Evolutionary conservation across 176 grass and related monocot species (phyloP).

Genomic region (Paspalum notatum): DNA sequence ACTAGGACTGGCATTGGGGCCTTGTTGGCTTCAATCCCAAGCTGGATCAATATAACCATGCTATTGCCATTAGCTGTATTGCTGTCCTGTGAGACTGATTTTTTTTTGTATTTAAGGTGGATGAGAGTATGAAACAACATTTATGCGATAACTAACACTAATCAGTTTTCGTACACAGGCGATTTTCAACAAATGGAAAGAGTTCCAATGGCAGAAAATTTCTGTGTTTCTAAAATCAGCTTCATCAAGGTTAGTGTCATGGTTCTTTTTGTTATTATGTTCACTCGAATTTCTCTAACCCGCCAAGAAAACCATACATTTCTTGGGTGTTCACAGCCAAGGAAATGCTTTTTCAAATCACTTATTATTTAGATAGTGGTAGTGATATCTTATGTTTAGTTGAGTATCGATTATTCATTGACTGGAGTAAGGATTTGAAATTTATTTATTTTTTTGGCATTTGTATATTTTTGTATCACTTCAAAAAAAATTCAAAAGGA

Average conservation of each 20-base stretch:
- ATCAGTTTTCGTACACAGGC: slow-evolving; percentile 33
- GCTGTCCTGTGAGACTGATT: not conserved
- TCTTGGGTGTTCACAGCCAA: too few species aligned
- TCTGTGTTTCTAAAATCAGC: slow-evolving; percentile 54
- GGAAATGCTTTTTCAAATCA: too few species aligned
- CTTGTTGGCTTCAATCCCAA: slow-evolving; percentile 14
- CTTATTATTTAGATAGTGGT: not conserved
- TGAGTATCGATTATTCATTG: not conserved
- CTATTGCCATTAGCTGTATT: not conserved
- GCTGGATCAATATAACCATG: not conserved
- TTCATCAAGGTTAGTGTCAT: slow-evolving; percentile 50
- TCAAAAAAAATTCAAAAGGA: not conserved
- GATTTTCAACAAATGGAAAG: slow-evolving; percentile 72
- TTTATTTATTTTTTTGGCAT: not conserved
- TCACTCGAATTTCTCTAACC: too few species aligned
- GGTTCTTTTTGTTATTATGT: not conserved
- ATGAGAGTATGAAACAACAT: not conserved
- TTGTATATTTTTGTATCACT: not conserved
- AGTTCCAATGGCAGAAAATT: slow-evolving; percentile 75
- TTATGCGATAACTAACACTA: slow-evolving; percentile 24
- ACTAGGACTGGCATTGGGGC: not conserved
- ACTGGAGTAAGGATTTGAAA: not conserved
- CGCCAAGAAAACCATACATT: too few species aligned
- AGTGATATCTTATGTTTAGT: not conserved
- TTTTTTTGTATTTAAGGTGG: slow-evolving; percentile 8